A percentile compares a stretch with the other conserved stretches of the same genome.
Evolutionary conservation across 805 yeast genomes (phyloP).

Genomic region (Pichia paraexigua): DNA sequence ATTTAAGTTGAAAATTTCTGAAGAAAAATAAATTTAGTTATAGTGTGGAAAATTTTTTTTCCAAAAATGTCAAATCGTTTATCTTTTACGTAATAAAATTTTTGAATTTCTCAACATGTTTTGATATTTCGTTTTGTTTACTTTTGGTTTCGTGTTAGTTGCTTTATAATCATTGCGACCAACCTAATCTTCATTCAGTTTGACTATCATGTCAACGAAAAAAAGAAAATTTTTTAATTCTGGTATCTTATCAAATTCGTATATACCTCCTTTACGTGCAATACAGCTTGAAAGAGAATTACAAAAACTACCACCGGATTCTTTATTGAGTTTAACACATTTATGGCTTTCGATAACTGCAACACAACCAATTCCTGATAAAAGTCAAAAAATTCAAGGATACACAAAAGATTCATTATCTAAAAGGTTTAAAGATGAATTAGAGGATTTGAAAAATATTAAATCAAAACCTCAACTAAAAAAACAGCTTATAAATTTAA

Average conservation of each 20-base stretch:
- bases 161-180: not conserved
- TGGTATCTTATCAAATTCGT: slow-evolving; percentile 29
- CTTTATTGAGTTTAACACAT: slow-evolving; percentile 25
- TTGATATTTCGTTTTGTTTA: not conserved
- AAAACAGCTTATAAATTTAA: slow-evolving; percentile 33
- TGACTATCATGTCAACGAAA: not conserved
- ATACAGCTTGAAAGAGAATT: slow-evolving; percentile 20
- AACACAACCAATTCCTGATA: slow-evolving; percentile 23
- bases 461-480: slow-evolving; percentile 15
- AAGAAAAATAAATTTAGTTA: not conserved
- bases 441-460: slow-evolving; percentile 9
- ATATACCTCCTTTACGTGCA: slow-evolving; percentile 25
- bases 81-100: not conserved
- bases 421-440: slow-evolving; percentile 7
- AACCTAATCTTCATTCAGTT: not conserved
- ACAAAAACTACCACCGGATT: slow-evolving; percentile 20
- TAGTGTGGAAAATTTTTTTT: not conserved
- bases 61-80: not conserved
- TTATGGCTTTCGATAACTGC: slow-evolving; percentile 28
- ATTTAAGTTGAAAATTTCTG: not conserved
- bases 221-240: slow-evolving; percentile 4
- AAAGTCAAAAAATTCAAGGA: slow-evolving; percentile 15
- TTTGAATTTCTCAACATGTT: not conserved
- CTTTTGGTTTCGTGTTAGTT: not conserved
- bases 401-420: slow-evolving; percentile 15